phyloP scores from a whole-genome alignment of 2,329 filamentous ascomycete genomes.

The Cercospora sp. region DNA sequence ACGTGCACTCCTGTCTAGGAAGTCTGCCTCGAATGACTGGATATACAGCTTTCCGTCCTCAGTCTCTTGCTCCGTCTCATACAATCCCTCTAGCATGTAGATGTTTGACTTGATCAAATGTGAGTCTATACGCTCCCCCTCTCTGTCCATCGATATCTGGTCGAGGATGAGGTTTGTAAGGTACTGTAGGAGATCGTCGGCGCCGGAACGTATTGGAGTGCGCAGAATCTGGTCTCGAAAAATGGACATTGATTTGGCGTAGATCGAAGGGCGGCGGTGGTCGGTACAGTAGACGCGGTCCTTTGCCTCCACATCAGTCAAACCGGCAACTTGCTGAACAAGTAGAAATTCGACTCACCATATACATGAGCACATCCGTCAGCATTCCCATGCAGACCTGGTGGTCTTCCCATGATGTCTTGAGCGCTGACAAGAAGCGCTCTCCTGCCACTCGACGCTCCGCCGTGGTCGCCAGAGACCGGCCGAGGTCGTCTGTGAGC shows the following conservation, averaged over 20 bases:
- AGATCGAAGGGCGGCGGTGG: conserved; percentile 73
- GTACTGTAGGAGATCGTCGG: conserved; percentile 65
- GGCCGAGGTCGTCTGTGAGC: conserved; percentile 42
- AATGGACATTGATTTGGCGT: conserved; percentile 77
- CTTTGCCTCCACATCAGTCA: conserved; percentile 42
- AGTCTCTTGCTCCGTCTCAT: conserved; percentile 75
- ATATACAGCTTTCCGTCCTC: conserved; percentile 81
- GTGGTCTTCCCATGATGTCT: conserved; percentile 82
- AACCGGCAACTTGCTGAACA: conserved; percentile 12
- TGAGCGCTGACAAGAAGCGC: conserved; percentile 74
- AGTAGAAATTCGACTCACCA: conserved; percentile 55
- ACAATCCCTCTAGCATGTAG: conserved; percentile 85
- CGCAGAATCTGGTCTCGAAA: conserved; percentile 85
- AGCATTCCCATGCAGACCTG: conserved; percentile 95
- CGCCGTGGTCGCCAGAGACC: conserved; percentile 61
- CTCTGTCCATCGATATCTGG: conserved; percentile 87
- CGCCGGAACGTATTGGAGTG: conserved; percentile 52
- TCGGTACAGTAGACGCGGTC: conserved; percentile 81
- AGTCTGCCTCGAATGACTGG: conserved; percentile 76
- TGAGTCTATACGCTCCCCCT: conserved; percentile 85
- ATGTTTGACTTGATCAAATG: conserved; percentile 78
- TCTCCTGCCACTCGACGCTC: conserved; percentile 80
- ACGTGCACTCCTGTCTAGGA: conserved; percentile 65
- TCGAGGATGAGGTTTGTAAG: conserved; percentile 82
- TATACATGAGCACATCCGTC: conserved; percentile 90